Conservation (phyloP, 2,329 filamentous ascomycete species). For the Cercospora zeae-maydis region DNA sequence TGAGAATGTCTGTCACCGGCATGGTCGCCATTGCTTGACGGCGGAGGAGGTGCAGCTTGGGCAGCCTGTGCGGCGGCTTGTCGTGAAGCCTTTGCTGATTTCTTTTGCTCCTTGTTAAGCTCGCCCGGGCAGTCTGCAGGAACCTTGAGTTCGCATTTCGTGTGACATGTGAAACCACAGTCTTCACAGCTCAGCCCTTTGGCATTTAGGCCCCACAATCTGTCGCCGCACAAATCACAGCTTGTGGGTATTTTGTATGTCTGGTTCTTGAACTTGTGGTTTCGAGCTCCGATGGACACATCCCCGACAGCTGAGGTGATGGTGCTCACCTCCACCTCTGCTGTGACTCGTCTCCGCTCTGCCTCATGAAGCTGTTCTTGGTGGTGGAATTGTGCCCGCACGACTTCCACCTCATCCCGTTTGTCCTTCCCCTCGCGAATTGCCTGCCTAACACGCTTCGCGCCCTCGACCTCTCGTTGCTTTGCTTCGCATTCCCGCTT, state of each 20-base stretch:
- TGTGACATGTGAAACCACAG: slow-evolving; percentile 97
- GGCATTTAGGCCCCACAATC: slow-evolving; percentile 94
- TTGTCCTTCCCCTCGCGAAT: slow-evolving; percentile 82
- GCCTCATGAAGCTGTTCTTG: slow-evolving; percentile 82
- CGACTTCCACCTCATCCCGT: slow-evolving; percentile 80
- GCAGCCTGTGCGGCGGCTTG: slow-evolving; percentile 70
- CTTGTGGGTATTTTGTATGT: slow-evolving; percentile 99
- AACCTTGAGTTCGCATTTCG: slow-evolving; percentile 98
- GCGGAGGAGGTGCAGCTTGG: slow-evolving; percentile 27
- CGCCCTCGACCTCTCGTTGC: slow-evolving; percentile 74
- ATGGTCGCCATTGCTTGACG: slow-evolving; percentile 28
- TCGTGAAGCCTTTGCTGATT: slow-evolving; percentile 82
- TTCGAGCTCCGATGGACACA: slow-evolving; percentile 84
- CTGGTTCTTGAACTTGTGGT: slow-evolving; percentile 97
- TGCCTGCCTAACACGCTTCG: slow-evolving; percentile 68
- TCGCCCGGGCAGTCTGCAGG: slow-evolving; percentile 94
- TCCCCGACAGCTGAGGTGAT: slow-evolving; percentile 91
- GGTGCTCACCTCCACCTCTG: slow-evolving; percentile 88
- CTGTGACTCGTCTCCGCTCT: slow-evolving; percentile 78
- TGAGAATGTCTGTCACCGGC: slow-evolving; percentile 50
- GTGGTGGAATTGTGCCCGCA: slow-evolving; percentile 75
- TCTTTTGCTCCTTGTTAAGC: slow-evolving; percentile 88
- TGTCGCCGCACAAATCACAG: slow-evolving; percentile 92
- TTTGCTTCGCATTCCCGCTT: slow-evolving; percentile 82
- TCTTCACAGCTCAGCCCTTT: slow-evolving; percentile 96